Evolutionary conservation across 2,329 filamentous ascomycete genomes (phyloP).

Genomic region (Cladobotryum mycophilum): DNA sequence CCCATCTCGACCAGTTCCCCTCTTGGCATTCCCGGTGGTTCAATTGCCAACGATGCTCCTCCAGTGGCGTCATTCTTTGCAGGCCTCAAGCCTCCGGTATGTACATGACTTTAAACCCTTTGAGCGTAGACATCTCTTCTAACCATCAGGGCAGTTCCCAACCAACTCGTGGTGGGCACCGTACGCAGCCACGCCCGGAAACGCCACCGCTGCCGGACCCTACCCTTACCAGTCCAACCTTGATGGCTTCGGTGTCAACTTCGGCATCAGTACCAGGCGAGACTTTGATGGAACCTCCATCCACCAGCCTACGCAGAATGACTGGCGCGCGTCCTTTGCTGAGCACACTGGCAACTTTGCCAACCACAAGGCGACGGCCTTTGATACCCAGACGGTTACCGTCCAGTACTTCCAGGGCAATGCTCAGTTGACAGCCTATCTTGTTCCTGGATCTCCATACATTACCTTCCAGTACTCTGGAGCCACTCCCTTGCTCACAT

Average conservation of each 20-base stretch:
- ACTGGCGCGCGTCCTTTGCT: slow-evolving; percentile 18
- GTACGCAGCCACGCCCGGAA: slow-evolving; percentile 17
- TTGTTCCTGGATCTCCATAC: slow-evolving; percentile 19
- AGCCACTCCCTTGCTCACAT: slow-evolving; percentile 16
- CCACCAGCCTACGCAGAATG: slow-evolving; percentile 17
- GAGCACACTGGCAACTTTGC: slow-evolving; percentile 18
- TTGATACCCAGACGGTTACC: slow-evolving; percentile 18
- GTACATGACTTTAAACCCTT: not conserved
- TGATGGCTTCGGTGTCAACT: slow-evolving; percentile 16
- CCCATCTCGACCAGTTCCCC: slow-evolving; percentile 17
- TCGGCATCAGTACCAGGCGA: slow-evolving; percentile 17
- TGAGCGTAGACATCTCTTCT: not conserved
- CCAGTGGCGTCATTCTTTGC: slow-evolving; percentile 18
- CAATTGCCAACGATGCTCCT: slow-evolving; percentile 10
- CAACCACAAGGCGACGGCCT: slow-evolving; percentile 19
- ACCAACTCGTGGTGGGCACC: slow-evolving; percentile 21
- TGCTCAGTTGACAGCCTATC: slow-evolving; percentile 15
- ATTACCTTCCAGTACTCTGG: slow-evolving; percentile 17
- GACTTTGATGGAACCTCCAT: slow-evolving; percentile 19
- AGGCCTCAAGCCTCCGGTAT: slow-evolving; percentile 18
- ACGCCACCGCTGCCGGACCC: slow-evolving; percentile 16
- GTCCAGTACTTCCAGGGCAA: slow-evolving; percentile 19
- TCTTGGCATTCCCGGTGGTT: slow-evolving; percentile 15
- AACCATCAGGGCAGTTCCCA: slow-evolving; percentile 12
- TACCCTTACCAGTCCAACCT: slow-evolving; percentile 19